Evolutionary conservation across 2,329 filamentous ascomycete genomes (phyloP).

Genomic region (Aspergillus sp.): DNA sequence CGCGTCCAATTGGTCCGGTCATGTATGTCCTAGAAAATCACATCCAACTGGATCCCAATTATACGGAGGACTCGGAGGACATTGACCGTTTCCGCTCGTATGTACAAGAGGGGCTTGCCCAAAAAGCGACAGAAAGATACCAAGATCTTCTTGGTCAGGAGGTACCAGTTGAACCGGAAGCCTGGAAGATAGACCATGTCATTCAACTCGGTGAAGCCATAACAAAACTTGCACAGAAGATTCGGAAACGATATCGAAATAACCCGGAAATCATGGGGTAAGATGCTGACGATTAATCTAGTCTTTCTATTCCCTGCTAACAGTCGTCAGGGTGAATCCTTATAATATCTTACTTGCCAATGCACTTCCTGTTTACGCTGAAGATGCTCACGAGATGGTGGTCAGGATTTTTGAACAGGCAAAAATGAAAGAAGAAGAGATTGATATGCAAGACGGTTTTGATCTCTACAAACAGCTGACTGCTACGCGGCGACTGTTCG

Average conservation of each 20-base stretch:
- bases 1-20: constrained; percentile 71
- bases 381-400: constrained; percentile 82
- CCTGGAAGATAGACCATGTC: constrained; percentile 89
- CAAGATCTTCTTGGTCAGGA: constrained; percentile 71
- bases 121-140: constrained; percentile 76
- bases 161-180: constrained; percentile 72
- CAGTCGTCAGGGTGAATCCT: constrained; percentile 46
- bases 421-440: constrained; percentile 64
- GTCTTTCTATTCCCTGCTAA: constrained; percentile 11
- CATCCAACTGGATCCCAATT: constrained; percentile 72
- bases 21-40: constrained; percentile 79
- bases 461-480: constrained; percentile 86
- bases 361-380: constrained; percentile 83
- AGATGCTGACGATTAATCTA: constrained; percentile 45
- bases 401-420: constrained; percentile 72
- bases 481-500: constrained; percentile 76
- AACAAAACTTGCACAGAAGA: constrained; percentile 77
- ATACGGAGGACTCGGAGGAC: constrained; percentile 66
- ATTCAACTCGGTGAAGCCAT: constrained; percentile 84
- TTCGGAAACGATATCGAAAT: constrained; percentile 86
- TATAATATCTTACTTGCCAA: constrained; percentile 72
- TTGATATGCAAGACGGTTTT: constrained; percentile 88
- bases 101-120: constrained; percentile 66
- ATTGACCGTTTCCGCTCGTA: constrained; percentile 67
- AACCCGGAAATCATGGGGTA: constrained; percentile 81